These are phyloP conservation scores for Bigelowiella natans DNA, from an alignment of 78 protist genomes.

Conservation along the genomic window DNA sequence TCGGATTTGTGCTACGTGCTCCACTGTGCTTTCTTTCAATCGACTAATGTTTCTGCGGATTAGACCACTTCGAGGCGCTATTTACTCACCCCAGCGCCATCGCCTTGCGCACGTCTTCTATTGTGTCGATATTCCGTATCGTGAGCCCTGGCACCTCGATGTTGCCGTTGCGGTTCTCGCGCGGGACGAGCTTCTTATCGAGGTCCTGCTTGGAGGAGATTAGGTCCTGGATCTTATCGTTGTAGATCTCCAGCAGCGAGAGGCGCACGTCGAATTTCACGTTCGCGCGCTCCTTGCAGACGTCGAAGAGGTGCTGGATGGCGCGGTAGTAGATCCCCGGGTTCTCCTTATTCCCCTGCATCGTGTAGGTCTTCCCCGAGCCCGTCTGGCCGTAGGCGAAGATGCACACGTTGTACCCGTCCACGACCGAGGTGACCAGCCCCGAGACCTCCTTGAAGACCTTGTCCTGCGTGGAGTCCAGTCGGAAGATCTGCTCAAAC, in stretches of 20 bases:
- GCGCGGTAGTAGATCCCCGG: constrained; percentile 7
- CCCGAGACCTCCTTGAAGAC: constrained; percentile 56
- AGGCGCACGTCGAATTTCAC: neutral
- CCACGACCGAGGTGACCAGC: constrained; percentile 37
- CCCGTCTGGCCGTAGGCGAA: constrained; percentile 71
- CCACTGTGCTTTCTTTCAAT: no score
- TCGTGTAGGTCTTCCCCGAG: constrained; percentile 69
- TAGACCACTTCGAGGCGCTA: no score
- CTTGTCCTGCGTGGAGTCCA: constrained; percentile 35
- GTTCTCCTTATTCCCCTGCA: constrained; percentile 46
- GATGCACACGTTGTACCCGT: constrained; percentile 71
- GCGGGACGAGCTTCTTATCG: neutral
- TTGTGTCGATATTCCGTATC: neutral
- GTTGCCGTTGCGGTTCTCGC: neutral
- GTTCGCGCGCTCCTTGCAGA: neutral
- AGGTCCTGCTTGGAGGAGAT: neutral
- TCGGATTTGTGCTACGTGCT: no score
- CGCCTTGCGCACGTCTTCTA: neutral
- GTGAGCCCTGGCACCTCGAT: neutral
- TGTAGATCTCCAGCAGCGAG: constrained; percentile 2
- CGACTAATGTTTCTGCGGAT: no score
- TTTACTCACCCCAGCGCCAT: neutral
- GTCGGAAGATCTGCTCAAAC: constrained; percentile 55
- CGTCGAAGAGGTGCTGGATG: neutral
- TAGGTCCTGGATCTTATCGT: neutral